phyloP scores from a whole-genome alignment of 2,329 filamentous ascomycete species.

The Ophiostoma ips region DNA sequence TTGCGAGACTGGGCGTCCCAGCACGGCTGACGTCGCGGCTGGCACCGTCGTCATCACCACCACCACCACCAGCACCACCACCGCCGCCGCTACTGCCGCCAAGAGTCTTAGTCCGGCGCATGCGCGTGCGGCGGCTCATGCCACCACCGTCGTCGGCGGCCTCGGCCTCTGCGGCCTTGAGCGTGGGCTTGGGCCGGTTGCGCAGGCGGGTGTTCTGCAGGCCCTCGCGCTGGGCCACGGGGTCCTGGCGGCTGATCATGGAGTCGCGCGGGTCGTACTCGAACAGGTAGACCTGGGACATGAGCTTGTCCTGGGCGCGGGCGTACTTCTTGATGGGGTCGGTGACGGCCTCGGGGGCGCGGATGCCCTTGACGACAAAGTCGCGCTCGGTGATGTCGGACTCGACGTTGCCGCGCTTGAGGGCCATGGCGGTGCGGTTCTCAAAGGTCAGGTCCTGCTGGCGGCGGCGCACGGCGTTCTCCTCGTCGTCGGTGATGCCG shows the following conservation, averaged over 20 bases:
- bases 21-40: conserved; percentile 37
- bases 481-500: conserved; percentile 40
- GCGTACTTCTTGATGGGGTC: conserved; percentile 33
- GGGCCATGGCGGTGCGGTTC: conserved; percentile 26
- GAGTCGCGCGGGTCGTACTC: conserved; percentile 44
- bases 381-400: conserved; percentile 34
- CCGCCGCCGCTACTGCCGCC: too few relatives aligned
- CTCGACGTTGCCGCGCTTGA: conserved; percentile 29
- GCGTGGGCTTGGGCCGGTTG: conserved; percentile 42
- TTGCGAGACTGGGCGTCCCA: conserved; percentile 32
- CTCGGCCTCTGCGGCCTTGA: conserved; percentile 40
- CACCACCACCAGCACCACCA: too few relatives aligned
- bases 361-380: conserved; percentile 40
- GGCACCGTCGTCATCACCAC: conserved; percentile 36
- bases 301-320: conserved; percentile 38
- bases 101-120: conserved; percentile 25
- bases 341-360: conserved; percentile 28
- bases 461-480: conserved; percentile 40
- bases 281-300: conserved; percentile 46
- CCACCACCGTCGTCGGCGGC: conserved; percentile 30
- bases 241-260: conserved; percentile 46
- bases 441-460: conserved; percentile 23
- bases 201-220: conserved; percentile 40
- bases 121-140: conserved; percentile 35
- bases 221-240: conserved; percentile 40